These are phyloP conservation scores for Metschnikowia koreensis DNA, from an alignment of 805 yeast species.

Conservation along the genomic window DNA sequence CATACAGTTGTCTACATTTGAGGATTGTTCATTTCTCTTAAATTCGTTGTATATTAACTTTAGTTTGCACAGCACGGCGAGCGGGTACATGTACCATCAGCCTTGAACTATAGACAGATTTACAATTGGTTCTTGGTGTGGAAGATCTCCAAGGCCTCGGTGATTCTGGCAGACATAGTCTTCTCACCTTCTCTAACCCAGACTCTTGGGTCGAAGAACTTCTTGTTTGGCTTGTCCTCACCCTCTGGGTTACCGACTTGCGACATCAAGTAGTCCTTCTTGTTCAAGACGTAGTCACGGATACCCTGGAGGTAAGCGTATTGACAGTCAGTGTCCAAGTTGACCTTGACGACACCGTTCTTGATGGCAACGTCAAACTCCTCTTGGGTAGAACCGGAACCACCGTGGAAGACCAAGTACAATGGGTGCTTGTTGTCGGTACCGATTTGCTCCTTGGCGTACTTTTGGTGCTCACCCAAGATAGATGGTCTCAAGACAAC, in stretches of 20 bases:
- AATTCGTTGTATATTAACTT: background rate
- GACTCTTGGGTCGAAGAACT: constrained; percentile 99
- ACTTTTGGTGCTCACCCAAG: constrained; percentile 92
- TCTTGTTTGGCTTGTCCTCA: constrained; percentile 98
- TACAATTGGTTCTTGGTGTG: constrained; percentile 63
- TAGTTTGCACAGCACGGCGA: background rate
- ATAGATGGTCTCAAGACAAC: constrained; percentile 89
- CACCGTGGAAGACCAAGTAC: constrained; percentile 99
- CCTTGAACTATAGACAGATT: background rate
- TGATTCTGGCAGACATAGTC: constrained; percentile 88
- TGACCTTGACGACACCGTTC: constrained; percentile 97
- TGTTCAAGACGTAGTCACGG: constrained; percentile 92
- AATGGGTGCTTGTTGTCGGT: constrained; percentile 64
- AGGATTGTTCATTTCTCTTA: background rate
- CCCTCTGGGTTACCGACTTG: constrained; percentile 99
- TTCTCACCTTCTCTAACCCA: constrained; percentile 99
- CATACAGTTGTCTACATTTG: background rate
- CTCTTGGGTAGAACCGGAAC: constrained; percentile 92
- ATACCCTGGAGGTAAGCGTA: constrained; percentile 96
- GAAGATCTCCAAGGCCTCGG: constrained; percentile 83
- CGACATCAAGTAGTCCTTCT: constrained; percentile 88
- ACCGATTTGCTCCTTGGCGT: constrained; percentile 68
- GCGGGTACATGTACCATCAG: background rate
- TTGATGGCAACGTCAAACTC: constrained; percentile 90
- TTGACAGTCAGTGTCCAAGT: constrained; percentile 99